These are phyloP conservation scores for Gossypium trilobum DNA, from an alignment of 441 rosid species.

Conservation along the genomic window DNA sequence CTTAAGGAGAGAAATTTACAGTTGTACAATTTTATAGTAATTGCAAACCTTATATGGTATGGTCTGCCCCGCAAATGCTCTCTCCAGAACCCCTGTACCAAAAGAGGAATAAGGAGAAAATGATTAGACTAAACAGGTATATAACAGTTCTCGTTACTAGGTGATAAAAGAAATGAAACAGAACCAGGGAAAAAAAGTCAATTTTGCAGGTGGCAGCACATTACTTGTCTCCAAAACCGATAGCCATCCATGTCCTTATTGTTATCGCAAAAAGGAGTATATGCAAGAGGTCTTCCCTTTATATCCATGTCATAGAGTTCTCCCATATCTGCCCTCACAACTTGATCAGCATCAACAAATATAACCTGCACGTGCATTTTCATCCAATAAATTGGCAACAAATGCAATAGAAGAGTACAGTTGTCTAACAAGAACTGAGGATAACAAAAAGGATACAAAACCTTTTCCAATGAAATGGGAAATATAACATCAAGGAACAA, in stretches of 20 bases:
- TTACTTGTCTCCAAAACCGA: slow-evolving; percentile 96
- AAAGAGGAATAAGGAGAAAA: background rate
- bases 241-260: slow-evolving; percentile 99
- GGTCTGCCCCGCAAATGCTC: slow-evolving; percentile 89
- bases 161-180: background rate
- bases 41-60: slow-evolving; percentile 83
- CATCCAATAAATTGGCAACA: slow-evolving; percentile 11
- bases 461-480: slow-evolving; percentile 96
- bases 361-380: slow-evolving; percentile 58
- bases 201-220: background rate
- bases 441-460: slow-evolving; percentile 5
- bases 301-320: slow-evolving; percentile 97
- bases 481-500: slow-evolving; percentile 96
- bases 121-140: background rate
- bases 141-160: background rate
- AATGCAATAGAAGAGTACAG: slow-evolving; percentile 8
- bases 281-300: slow-evolving; percentile 95
- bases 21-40: slow-evolving; percentile 13
- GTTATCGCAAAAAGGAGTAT: slow-evolving; percentile 97
- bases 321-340: slow-evolving; percentile 93
- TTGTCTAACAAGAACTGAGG: slow-evolving; percentile 1
- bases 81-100: slow-evolving; percentile 85
- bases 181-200: background rate
- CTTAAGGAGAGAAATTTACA: background rate
- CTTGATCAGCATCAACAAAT: slow-evolving; percentile 98